Evolutionary conservation across 1,284 basidiomycete genomes (phyloP), one percentile per base, ranked within the genome.

Genomic region (Tremellales sp.): DNA sequence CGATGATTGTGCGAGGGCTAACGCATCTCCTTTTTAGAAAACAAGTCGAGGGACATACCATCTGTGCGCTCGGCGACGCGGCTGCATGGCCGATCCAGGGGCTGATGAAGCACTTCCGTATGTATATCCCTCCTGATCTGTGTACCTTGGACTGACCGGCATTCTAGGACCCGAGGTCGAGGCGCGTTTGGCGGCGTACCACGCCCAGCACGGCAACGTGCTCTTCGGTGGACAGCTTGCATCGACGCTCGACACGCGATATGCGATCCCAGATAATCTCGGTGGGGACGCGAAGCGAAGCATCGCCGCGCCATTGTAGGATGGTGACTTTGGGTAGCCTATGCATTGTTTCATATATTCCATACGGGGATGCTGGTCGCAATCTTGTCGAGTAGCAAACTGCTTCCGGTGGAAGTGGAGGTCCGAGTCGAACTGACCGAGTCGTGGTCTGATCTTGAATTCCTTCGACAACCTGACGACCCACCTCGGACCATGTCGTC

Each of bases 71-170:
- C 33, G 93, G 94, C 34, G 94, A 98, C 62, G 94, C 94, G 5
- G 92, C 94, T 18, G 94, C 94, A 5, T 98, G 94, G 94, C 94
- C 94, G 6, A 92, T 97, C 51, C 94, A 97, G 66, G 88, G 89
- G 43, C 79, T 97, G 50, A 87, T 97, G 82, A 86, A 90, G 52
- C 88, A 97, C 75, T 98, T 97, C 85, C 83, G 92, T 56, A 57
- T 62, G 64, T 74, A 22, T 33, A 29, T 39, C 34, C 18, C 40
- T 27, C 13, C 12, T 33, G 21, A 14, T n/a, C 13, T 33, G 14
- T 14, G n/a, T 10, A n/a, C n/a, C 33, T 22, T 33, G 4, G 5
- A 26, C 34, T 45, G 25, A 43, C 32, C 16, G n/a, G 28, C 31
- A 29, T 8, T 34, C 24, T 36, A 75, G 74, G 77, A 18, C 91